Evolutionary conservation across 495 filamentous ascomycete species (phyloP).

Genomic region (Sphaerosporella brunnea): DNA sequence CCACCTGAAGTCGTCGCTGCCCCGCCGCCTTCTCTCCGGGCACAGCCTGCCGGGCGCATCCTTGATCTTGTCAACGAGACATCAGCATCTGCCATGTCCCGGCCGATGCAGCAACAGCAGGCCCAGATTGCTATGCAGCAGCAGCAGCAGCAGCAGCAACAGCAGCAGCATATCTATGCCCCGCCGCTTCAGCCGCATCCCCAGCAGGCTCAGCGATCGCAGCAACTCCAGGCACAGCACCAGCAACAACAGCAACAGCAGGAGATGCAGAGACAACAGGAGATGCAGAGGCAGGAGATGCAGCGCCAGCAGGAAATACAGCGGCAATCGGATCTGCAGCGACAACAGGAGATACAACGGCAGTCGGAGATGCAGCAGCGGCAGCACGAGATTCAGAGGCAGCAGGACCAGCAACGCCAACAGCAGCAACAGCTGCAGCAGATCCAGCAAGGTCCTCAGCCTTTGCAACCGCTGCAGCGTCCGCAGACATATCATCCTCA

Average conservation of each 20-base stretch:
- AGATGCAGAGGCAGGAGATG: constrained; percentile 1
- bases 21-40: too few relatives aligned
- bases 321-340: neutral
- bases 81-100: neutral
- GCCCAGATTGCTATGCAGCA: neutral
- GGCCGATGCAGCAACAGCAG: neutral
- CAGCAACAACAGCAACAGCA: constrained; percentile 12
- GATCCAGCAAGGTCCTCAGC: neutral
- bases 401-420: constrained; percentile 10
- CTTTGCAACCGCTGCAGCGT: constrained; percentile 3
- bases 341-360: constrained; percentile 7
- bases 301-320: neutral
- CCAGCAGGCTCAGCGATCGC: constrained; percentile 6
- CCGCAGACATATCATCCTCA: constrained; percentile 10
- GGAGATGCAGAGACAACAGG: neutral
- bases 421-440: constrained; percentile 1
- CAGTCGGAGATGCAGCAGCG: neutral
- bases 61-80: neutral
- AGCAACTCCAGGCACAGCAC: constrained; percentile 4
- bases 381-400: constrained; percentile 1
- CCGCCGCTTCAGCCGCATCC: neutral
- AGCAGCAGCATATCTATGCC: neutral
- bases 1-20: neutral
- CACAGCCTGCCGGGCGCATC: too few relatives aligned
- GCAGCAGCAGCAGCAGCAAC: constrained; percentile 5